Evolutionary conservation across 1,139 yeast genomes (phyloP).

Genomic region (Hemisphaericaspora xylofermentans): DNA sequence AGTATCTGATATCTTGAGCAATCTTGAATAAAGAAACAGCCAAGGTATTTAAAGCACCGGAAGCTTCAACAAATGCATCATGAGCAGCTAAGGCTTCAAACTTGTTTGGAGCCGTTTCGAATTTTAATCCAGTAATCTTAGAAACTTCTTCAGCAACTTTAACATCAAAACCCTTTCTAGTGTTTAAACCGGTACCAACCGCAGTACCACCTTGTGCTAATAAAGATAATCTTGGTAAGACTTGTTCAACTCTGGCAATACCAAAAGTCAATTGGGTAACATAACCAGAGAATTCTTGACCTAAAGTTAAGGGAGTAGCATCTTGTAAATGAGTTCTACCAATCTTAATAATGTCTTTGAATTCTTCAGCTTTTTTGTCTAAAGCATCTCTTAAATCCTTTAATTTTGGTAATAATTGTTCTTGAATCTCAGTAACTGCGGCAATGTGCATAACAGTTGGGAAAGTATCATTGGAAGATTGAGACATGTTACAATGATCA

Average conservation of each 20-base stretch:
- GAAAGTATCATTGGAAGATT: conserved; percentile 96
- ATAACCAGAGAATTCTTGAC: conserved; percentile 97
- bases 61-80: conserved; percentile 95
- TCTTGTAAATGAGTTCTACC: conserved; percentile 99
- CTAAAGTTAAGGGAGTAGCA: conserved; percentile 96
- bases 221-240: conserved; percentile 71
- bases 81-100: conserved; percentile 99
- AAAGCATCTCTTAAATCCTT: conserved; percentile 74
- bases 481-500: conserved; percentile 98
- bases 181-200: conserved; percentile 97
- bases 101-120: conserved; percentile 96
- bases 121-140: conserved; percentile 80
- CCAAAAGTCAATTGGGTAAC: conserved; percentile 91
- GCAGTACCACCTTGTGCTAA: conserved; percentile 99
- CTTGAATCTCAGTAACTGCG: conserved; percentile 84
- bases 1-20: conserved; percentile 95
- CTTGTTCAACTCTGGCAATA: conserved; percentile 75
- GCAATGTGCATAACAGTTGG: conserved; percentile 99
- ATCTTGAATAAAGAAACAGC: conserved; percentile 93
- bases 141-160: conserved; percentile 80
- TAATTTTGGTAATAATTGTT: conserved; percentile 76
- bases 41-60: conserved; percentile 94
- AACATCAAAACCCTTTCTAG: conserved; percentile 83
- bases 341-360: conserved; percentile 85
- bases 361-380: conserved; percentile 75